phyloP scores from a whole-genome alignment of 345 rosid genomes.

The Excoecaria cochinchinensis region DNA sequence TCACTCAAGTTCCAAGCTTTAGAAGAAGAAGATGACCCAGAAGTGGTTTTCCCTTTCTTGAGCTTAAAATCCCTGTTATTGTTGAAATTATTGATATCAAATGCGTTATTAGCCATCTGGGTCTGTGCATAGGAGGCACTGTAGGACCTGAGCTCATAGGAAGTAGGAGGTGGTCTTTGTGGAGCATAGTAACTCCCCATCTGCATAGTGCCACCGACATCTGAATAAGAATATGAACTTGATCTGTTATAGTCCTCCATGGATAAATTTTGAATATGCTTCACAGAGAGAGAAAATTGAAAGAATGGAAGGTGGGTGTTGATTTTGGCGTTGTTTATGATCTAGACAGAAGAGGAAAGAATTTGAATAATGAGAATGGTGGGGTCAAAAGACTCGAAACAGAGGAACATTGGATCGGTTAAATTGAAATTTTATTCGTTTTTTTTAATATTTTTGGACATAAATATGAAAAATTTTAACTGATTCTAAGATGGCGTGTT shows the following conservation, averaged over 20 bases:
- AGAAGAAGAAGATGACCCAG: slow-evolving; percentile 41
- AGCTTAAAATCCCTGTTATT: slow-evolving; percentile 30
- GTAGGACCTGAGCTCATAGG: slow-evolving; percentile 58
- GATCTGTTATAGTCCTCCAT: slow-evolving; percentile 72
- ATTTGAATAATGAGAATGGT: slow-evolving; percentile 13
- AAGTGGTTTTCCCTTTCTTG: slow-evolving; percentile 53
- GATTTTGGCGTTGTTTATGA: slow-evolving; percentile 19
- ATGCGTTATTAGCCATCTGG: slow-evolving; percentile 39
- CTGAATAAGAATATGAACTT: slow-evolving; percentile 34
- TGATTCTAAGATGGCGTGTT: slow-evolving; percentile 26
- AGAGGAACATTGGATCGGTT: too few species aligned
- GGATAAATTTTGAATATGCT: slow-evolving; percentile 7
- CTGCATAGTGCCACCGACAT: slow-evolving; percentile 52
- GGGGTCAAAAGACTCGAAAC: slow-evolving; percentile 14
- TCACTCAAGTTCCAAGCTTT: slow-evolving; percentile 59
- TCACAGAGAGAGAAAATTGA: not conserved
- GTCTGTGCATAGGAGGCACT: slow-evolving; percentile 58
- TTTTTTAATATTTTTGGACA: not conserved
- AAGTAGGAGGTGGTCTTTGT: slow-evolving; percentile 25
- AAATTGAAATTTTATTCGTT: not conserved
- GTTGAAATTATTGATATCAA: slow-evolving; percentile 5
- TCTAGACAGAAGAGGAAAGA: slow-evolving; percentile 13
- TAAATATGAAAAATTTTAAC: not conserved
- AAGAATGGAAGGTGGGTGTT: not conserved
- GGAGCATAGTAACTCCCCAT: slow-evolving; percentile 55